Percentiles rank a stretch among this genome's conserved stretches.
Conservation (phyloP, 805 yeast species). For the Kockiozyma suomiensis region DNA sequence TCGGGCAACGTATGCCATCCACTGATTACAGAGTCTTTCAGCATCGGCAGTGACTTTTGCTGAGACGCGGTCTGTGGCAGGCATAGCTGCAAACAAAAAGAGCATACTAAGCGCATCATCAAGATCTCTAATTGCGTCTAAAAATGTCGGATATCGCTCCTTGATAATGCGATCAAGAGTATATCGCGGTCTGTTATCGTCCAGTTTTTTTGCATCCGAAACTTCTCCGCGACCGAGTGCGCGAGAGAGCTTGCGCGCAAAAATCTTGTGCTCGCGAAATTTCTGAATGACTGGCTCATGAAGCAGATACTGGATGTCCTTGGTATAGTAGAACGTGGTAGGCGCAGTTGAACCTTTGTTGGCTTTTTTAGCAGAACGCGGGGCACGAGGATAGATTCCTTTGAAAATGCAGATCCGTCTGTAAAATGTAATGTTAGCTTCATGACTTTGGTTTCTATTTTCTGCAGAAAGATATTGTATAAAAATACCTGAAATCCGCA, state of each 20-base stretch:
- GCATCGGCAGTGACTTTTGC: slow-evolving; percentile 87
- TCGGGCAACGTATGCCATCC: slow-evolving; percentile 91
- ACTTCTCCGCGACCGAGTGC: slow-evolving; percentile 93
- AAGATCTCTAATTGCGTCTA: slow-evolving; percentile 87
- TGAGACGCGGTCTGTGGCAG: slow-evolving; percentile 83
- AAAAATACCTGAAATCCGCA: slow-evolving; percentile 71
- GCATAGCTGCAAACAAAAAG: slow-evolving; percentile 90
- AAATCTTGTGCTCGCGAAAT: slow-evolving; percentile 94
- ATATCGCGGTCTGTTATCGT: slow-evolving; percentile 77
- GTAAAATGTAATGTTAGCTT: not conserved
- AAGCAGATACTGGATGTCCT: slow-evolving; percentile 90
- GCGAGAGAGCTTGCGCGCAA: slow-evolving; percentile 84
- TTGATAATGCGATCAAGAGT: slow-evolving; percentile 87
- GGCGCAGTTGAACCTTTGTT: slow-evolving; percentile 98
- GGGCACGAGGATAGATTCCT: slow-evolving; percentile 97
- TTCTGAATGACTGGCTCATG: slow-evolving; percentile 92
- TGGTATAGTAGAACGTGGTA: slow-evolving; percentile 87
- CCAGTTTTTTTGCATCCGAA: slow-evolving; percentile 82
- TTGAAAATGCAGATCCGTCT: slow-evolving; percentile 96
- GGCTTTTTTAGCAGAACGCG: slow-evolving; percentile 92
- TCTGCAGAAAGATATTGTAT: too few species aligned
- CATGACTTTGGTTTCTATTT: not conserved
- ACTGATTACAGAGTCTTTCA: slow-evolving; percentile 81
- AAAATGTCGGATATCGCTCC: slow-evolving; percentile 92
- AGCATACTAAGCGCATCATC: slow-evolving; percentile 96